Base-by-base conservation (phyloP, 2,329 filamentous ascomycete genomes). In the Talaromyces sp. region DNA sequence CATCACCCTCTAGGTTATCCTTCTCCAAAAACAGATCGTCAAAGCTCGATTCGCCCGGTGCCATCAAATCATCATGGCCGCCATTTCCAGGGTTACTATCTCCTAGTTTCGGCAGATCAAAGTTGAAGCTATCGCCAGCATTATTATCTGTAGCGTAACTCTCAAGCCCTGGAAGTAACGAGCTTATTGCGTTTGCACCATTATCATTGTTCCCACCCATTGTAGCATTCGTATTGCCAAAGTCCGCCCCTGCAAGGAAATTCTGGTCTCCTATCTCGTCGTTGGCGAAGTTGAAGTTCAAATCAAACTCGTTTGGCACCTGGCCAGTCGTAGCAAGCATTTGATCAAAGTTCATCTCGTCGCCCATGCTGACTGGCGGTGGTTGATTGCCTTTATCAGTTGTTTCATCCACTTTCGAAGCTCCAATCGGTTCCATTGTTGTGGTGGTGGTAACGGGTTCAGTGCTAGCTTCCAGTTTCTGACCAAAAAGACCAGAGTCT, bases 21-120 rank as follows among this genome's bases (percentile, higher is more conserved):
- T 64, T 72, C 22, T 75, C 75, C 64, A 75, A 69, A 59, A 77
- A 75, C n/a, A 76, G 59, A 54, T 77, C 73, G 56, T 78, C 76
- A 57, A 78, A 78, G 60, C 70, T 76, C 17, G 75, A 77, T 62
- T 75, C 72, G 13, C 72, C 74, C 6, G 70, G 73, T 2, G 65
- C 70, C 64, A 75, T 72, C 22, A 71, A 63, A 62, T 73, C 69
- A 10, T 72, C 72, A 22, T 65, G 66, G 17, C 63, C 66, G 13
- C 61, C 66, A 13, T 64, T 62, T 31, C 59, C 57, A 36, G 62
- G 61, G n/a, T 54, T 45, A n/a, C n/a, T n/a, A n/a, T 62, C 50
- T 13, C 43, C 57, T 6, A 60, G 19, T 25, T 68, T 70, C 35
- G 70, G 65, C 22, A 75, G 57, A 39, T 74, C 72, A 55, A 75